Evolutionary conservation across 1,139 yeast genomes (phyloP).

Genomic region (Yamadazyma conglobata): DNA sequence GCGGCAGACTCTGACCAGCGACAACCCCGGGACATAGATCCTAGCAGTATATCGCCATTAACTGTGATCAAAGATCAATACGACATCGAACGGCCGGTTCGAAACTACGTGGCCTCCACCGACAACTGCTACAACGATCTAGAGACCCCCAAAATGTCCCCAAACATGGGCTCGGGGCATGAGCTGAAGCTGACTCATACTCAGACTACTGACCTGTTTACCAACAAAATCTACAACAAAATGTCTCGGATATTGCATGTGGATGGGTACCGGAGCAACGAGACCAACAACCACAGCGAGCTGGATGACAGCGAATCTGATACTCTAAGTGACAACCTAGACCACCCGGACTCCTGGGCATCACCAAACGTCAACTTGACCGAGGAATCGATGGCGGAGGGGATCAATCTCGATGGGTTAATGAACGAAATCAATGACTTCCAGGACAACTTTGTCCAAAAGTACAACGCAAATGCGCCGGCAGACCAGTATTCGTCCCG

Average conservation of each 20-base stretch:
- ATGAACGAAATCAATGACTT: slow-evolving; percentile 31
- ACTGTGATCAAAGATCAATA: slow-evolving; percentile 30
- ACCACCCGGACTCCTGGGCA: slow-evolving; percentile 6
- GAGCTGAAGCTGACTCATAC: slow-evolving; percentile 9
- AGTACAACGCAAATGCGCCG: slow-evolving; percentile 14
- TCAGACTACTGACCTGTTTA: slow-evolving; percentile 8
- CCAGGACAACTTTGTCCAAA: slow-evolving; percentile 29
- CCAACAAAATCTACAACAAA: slow-evolving; percentile 14
- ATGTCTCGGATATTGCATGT: slow-evolving; percentile 12
- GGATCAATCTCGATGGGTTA: slow-evolving; percentile 18
- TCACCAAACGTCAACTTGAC: slow-evolving; percentile 10
- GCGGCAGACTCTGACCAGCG: slow-evolving; percentile 2
- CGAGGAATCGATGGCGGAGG: slow-evolving; percentile 4
- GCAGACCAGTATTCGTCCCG: slow-evolving; percentile 15
- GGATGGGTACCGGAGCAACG: slow-evolving; percentile 1
- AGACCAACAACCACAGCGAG: slow-evolving; percentile 20
- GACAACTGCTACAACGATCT: slow-evolving; percentile 24
- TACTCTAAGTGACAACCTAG: slow-evolving; percentile 3
- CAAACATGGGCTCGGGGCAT: too few species aligned
- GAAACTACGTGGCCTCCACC: slow-evolving; percentile 14
- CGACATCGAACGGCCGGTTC: slow-evolving; percentile 23
- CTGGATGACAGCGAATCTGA: slow-evolving; percentile 27
- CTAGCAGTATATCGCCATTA: slow-evolving; percentile 25
- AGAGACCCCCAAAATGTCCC: slow-evolving; percentile 7
- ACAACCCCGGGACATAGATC: slow-evolving; percentile 1